Evolutionary conservation across 2,329 filamentous ascomycete species (phyloP).

Genomic region (Fusarium poae): DNA sequence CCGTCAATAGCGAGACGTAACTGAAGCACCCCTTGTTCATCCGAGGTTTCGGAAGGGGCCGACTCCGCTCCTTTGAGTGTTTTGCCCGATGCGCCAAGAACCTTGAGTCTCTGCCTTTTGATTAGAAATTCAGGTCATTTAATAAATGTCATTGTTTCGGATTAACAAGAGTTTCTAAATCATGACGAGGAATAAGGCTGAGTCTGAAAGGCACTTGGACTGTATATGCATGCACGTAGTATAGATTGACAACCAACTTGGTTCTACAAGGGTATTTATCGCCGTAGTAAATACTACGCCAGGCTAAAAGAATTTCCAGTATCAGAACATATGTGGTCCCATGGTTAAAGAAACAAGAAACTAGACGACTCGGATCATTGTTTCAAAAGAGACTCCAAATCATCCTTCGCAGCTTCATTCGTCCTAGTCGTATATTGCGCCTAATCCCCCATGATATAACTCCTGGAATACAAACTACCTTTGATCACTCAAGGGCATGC

Average conservation of each 20-base stretch:
- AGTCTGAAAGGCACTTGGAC: slow-evolving; percentile 7
- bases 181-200: slow-evolving; percentile 23
- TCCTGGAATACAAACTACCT: not conserved
- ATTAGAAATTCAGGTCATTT: slow-evolving; percentile 6
- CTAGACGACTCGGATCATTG: not conserved
- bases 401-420: slow-evolving; percentile 7
- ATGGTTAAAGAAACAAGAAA: slow-evolving; percentile 9
- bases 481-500: slow-evolving; percentile 11
- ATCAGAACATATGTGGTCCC: not conserved
- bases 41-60: slow-evolving; percentile 40
- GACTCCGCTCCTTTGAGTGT: slow-evolving; percentile 23
- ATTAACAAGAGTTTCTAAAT: slow-evolving; percentile 6
- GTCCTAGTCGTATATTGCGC: slow-evolving; percentile 25
- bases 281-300: not conserved
- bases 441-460: slow-evolving; percentile 20
- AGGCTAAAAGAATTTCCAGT: not conserved
- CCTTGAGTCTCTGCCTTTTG: not conserved
- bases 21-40: slow-evolving; percentile 41
- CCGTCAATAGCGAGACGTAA: slow-evolving; percentile 43
- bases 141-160: slow-evolving; percentile 27
- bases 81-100: slow-evolving; percentile 31
- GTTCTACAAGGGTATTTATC: not conserved
- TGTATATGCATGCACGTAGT: not conserved
- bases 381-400: not conserved
- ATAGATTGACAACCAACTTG: not conserved